A percentile compares a stretch with the other conserved stretches of the same genome.
Evolutionary conservation across 2,329 filamentous ascomycete genomes (phyloP).

Genomic region (Aspergillus piperis): DNA sequence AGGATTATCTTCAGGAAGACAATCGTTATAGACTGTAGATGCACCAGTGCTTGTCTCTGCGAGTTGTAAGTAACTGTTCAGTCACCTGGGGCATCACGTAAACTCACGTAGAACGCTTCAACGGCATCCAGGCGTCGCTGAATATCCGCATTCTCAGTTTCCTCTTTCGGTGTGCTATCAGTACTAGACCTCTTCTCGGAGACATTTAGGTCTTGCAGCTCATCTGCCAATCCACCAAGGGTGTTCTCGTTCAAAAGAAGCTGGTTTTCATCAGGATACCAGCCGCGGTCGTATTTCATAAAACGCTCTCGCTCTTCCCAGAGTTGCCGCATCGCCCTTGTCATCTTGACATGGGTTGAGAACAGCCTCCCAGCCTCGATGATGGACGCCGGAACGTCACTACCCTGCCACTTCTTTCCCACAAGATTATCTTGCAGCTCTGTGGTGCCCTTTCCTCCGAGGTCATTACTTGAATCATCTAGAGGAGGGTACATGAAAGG

Average conservation of each 20-base stretch:
- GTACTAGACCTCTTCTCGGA: constrained; percentile 16
- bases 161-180: constrained; percentile 23
- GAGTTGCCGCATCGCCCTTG: constrained; percentile 83
- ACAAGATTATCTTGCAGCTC: constrained; percentile 78
- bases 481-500: constrained; percentile 96
- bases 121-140: constrained; percentile 67
- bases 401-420: constrained; percentile 87
- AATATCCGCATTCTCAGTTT: constrained; percentile 42
- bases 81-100: neutral
- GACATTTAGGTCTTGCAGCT: constrained; percentile 24
- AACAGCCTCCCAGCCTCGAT: constrained; percentile 93
- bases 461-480: constrained; percentile 82
- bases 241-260: constrained; percentile 38
- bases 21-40: constrained; percentile 89
- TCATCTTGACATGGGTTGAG: constrained; percentile 85
- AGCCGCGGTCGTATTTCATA: constrained; percentile 88
- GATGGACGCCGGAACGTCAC: constrained; percentile 88
- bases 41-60: constrained; percentile 73
- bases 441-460: constrained; percentile 84
- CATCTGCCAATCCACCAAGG: constrained; percentile 45
- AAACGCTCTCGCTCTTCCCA: constrained; percentile 94
- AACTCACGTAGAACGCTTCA: constrained; percentile 80
- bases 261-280: constrained; percentile 59
- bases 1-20: constrained; percentile 88
- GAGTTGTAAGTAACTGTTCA: constrained; percentile 6